These are phyloP conservation scores for Musa schizocarpa DNA, from an alignment of 176 grass and related monocot genomes.

Conservation along the genomic window DNA sequence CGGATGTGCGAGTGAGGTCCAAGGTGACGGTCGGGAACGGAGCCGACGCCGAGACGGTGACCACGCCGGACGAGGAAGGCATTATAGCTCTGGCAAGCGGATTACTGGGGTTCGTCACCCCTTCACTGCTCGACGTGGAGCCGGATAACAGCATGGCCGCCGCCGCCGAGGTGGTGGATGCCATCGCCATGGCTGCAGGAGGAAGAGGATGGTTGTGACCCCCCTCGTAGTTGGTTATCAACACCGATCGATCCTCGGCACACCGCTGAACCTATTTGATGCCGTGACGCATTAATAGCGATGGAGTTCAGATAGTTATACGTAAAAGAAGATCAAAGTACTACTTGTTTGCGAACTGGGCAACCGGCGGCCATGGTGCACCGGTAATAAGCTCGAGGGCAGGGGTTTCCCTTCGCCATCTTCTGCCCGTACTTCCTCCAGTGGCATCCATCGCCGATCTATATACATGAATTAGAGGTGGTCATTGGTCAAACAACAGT, in stretches of 20 bases:
- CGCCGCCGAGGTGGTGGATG: slow-evolving; percentile 65
- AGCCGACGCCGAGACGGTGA: slow-evolving; percentile 74
- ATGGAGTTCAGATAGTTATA: no score
- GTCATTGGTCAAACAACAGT: no score
- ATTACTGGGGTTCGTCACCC: slow-evolving; percentile 36
- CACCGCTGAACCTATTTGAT: slow-evolving; percentile 69
- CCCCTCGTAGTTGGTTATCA: slow-evolving; percentile 94
- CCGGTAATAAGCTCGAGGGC: slow-evolving; percentile 87
- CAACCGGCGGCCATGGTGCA: slow-evolving; percentile 90
- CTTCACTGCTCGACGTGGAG: slow-evolving; percentile 56
- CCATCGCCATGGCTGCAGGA: slow-evolving; percentile 89
- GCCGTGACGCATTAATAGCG: no score
- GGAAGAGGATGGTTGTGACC: slow-evolving; percentile 88
- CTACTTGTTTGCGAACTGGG: slow-evolving; percentile 92
- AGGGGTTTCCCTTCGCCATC: slow-evolving; percentile 94
- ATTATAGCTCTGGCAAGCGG: slow-evolving; percentile 59
- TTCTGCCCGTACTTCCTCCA: slow-evolving; percentile 99
- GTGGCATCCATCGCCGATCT: slow-evolving; percentile 94
- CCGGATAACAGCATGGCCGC: slow-evolving; percentile 83
- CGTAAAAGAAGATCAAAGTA: no score
- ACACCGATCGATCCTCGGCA: slow-evolving; percentile 62
- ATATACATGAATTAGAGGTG: not conserved
- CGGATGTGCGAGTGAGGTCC: slow-evolving; percentile 46
- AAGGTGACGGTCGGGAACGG: slow-evolving; percentile 83
- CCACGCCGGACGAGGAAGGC: slow-evolving; percentile 56